These are phyloP conservation scores for Vitis amurensis DNA, from an alignment of 164 flowering plant species.

Conservation along the genomic window DNA sequence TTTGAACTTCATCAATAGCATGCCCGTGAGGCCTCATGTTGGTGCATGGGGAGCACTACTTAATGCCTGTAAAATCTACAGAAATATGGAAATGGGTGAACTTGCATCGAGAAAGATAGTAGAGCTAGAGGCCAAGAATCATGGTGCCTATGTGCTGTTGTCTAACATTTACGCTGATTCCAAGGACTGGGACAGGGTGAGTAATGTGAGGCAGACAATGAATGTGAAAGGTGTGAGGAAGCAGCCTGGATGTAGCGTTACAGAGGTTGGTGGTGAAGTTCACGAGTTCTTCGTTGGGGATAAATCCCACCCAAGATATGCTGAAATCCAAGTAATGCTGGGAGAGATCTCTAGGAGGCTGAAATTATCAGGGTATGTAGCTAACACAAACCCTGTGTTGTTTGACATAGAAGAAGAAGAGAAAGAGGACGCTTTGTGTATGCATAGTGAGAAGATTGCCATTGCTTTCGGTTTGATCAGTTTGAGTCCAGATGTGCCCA, in stretches of 20 bases:
- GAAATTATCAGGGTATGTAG: slow-evolving; percentile 40
- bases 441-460: slow-evolving; percentile 52
- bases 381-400: slow-evolving; percentile 42
- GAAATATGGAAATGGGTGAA: slow-evolving; percentile 44
- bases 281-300: slow-evolving; percentile 60
- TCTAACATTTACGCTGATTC: slow-evolving; percentile 53
- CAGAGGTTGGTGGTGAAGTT: slow-evolving; percentile 50
- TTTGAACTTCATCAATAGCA: slow-evolving; percentile 34
- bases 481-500: slow-evolving; percentile 33
- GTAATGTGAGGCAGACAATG: slow-evolving; percentile 41
- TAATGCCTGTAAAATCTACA: slow-evolving; percentile 47
- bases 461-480: slow-evolving; percentile 53
- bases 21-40: slow-evolving; percentile 57
- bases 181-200: slow-evolving; percentile 42
- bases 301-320: slow-evolving; percentile 39
- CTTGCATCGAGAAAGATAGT: slow-evolving; percentile 42
- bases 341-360: slow-evolving; percentile 41
- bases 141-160: slow-evolving; percentile 52
- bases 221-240: slow-evolving; percentile 41
- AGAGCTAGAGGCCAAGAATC: slow-evolving; percentile 46
- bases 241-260: slow-evolving; percentile 65
- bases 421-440: slow-evolving; percentile 43
- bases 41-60: slow-evolving; percentile 70
- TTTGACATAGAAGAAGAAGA: slow-evolving; percentile 54
- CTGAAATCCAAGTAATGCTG: slow-evolving; percentile 34